Evolutionary conservation across 495 filamentous ascomycete species (phyloP).

Genomic region (Aspergillus leporis): DNA sequence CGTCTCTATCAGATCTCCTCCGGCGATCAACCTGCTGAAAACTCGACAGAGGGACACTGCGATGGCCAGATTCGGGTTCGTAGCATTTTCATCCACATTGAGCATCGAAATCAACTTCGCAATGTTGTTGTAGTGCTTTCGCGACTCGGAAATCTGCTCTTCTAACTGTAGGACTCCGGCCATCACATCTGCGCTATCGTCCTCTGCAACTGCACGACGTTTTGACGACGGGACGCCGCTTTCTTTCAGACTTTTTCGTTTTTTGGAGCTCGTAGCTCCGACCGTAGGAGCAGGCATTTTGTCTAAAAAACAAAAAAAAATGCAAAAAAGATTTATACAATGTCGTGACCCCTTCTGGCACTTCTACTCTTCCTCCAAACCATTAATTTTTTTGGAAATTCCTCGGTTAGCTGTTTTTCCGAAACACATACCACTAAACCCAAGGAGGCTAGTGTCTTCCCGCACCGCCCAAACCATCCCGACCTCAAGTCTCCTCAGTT

Average conservation of each 20-base stretch:
- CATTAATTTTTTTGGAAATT: constrained; percentile 32
- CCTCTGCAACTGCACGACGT: constrained; percentile 45
- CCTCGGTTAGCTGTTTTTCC: constrained; percentile 43
- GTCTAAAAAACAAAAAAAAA: neutral
- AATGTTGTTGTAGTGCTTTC: constrained; percentile 92
- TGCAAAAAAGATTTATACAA: too few species aligned
- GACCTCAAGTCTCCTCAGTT: constrained; percentile 46
- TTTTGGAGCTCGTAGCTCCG: constrained; percentile 35
- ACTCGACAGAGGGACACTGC: constrained; percentile 83
- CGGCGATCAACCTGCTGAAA: constrained; percentile 79
- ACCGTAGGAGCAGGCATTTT: constrained; percentile 36
- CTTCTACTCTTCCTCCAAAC: constrained; percentile 19
- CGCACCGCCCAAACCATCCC: constrained; percentile 79
- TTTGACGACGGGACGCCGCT: constrained; percentile 40
- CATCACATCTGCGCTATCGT: constrained; percentile 49
- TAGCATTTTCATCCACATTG: constrained; percentile 44
- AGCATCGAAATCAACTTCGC: constrained; percentile 65
- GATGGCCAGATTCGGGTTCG: constrained; percentile 56
- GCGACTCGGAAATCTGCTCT: constrained; percentile 75
- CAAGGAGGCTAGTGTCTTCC: constrained; percentile 75
- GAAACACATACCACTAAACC: constrained; percentile 62
- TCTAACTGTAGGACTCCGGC: constrained; percentile 69
- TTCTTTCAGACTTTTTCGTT: constrained; percentile 44
- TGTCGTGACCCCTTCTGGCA: constrained; percentile 7
- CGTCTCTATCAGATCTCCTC: constrained; percentile 66